Base-by-base conservation (phyloP, 495 filamentous ascomycete species). In the Penicillium cosmopolitanum region DNA sequence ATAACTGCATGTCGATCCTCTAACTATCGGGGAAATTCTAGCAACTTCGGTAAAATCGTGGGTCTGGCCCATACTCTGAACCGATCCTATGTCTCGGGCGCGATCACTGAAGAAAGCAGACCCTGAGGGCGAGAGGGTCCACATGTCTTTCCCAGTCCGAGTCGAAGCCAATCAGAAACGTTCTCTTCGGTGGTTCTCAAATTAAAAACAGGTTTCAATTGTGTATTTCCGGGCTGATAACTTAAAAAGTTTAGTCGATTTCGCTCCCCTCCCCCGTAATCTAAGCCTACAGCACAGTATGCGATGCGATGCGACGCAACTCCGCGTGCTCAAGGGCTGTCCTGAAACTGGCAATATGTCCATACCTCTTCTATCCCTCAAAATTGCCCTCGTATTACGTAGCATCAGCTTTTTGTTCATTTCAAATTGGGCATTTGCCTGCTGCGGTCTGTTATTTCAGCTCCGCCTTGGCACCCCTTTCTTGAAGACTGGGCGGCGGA, bases 131-230 rank as follows among this genome's bases (percentile, higher is more conserved):
- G 46, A 48, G 9, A 15, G 15, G 21, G 3, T 48, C 46, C 46
- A 48, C 46, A n/a, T 38, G 36, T 48, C 19, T 23, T 21, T 48
- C 46, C n/a, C 15, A 21, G 42, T 46, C 42, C 42, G 46, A 48
- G 15, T 48, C 46, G 31, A 48, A 7, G 21, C 46, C 46, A 25
- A 48, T 48, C 46, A 48, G 6, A 6, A 1, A 3, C 0, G 19
- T 23, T 5, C 11, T 9, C n/a, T 8, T 28, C 2, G 9, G 23
- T 5, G 3, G 1, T n/a, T 3, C 18, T 28, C 46, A 12, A 12
- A 48, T 25, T 48, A 13, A 48, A 48, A 48, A 25, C 46, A 48
- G 21, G 46, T 48, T 48, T 48, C 21, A 8, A 4, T n/a, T 28
- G 9, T 38, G 36, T 8, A 9, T 48, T 48, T 48, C 46, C 46